Conservation (phyloP, 768 basidiomycete species). For the Gelatoporia subvermispora region DNA sequence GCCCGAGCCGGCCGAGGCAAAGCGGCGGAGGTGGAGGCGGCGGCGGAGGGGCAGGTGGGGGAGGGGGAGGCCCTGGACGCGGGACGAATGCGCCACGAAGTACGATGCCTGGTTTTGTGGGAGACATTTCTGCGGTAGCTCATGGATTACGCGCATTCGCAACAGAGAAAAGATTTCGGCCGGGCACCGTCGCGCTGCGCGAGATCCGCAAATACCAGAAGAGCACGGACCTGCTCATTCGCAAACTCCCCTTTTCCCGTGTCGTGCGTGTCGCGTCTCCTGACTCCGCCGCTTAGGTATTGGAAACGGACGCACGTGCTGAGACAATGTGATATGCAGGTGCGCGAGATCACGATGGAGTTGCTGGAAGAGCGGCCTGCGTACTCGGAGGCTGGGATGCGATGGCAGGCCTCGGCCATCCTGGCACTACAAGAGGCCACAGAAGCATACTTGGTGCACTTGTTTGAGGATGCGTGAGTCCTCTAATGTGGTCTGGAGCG, state of each 20-base stretch:
- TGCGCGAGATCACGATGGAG: slow-evolving; percentile 90
- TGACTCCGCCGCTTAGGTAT: background rate
- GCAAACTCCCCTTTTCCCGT: slow-evolving; percentile 88
- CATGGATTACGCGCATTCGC: background rate
- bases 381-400: slow-evolving; percentile 55
- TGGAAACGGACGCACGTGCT: background rate
- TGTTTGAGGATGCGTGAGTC: slow-evolving; percentile 98
- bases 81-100: background rate
- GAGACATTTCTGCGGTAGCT: no score
- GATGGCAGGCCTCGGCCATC: slow-evolving; percentile 96
- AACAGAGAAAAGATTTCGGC: slow-evolving; percentile 64
- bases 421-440: slow-evolving; percentile 95
- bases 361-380: slow-evolving; percentile 77
- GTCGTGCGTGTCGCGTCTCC: slow-evolving; percentile 51
- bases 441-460: slow-evolving; percentile 89
- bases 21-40: slow-evolving; percentile 13
- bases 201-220: slow-evolving; percentile 96
- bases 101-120: background rate
- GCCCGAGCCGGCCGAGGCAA: slow-evolving; percentile 8
- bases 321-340: slow-evolving; percentile 40
- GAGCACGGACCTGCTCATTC: slow-evolving; percentile 82
- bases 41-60: slow-evolving; percentile 12
- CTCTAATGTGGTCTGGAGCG: background rate
- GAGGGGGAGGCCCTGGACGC: slow-evolving; percentile 15
- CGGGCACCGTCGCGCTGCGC: slow-evolving; percentile 84